phyloP scores from a whole-genome alignment of 495 filamentous ascomycete genomes.

The Lichenothelia convexa region DNA sequence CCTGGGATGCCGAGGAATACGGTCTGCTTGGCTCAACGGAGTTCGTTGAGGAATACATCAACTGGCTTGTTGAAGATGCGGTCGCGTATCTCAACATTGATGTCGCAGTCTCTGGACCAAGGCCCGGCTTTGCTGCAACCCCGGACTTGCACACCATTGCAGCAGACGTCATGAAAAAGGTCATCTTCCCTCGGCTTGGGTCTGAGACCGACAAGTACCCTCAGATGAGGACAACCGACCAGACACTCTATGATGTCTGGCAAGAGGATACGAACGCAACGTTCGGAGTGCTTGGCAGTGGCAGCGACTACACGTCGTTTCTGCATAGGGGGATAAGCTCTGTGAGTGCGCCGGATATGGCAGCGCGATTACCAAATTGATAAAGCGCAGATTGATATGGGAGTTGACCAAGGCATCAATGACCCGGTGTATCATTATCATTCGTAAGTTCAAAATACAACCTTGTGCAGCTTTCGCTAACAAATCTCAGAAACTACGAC shows the following conservation, averaged over 20 bases:
- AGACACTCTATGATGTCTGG: slow-evolving; percentile 22
- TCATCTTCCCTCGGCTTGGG: slow-evolving; percentile 19
- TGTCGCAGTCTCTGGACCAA: slow-evolving; percentile 31
- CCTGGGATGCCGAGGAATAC: slow-evolving; percentile 28
- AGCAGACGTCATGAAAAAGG: slow-evolving; percentile 12
- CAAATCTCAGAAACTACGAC: too few species aligned
- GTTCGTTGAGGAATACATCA: slow-evolving; percentile 20
- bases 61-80: slow-evolving; percentile 14
- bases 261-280: slow-evolving; percentile 8
- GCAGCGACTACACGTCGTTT: slow-evolving; percentile 17
- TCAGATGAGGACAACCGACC: slow-evolving; percentile 43
- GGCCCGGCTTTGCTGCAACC: slow-evolving; percentile 11
- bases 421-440: slow-evolving; percentile 21
- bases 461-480: too few species aligned
- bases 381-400: slow-evolving; percentile 17
- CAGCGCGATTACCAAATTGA: slow-evolving; percentile 1
- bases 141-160: slow-evolving; percentile 14
- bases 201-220: slow-evolving; percentile 39
- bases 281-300: slow-evolving; percentile 15
- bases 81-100: slow-evolving; percentile 53
- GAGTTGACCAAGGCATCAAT: slow-evolving; percentile 6
- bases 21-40: slow-evolving; percentile 29
- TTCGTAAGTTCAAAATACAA: too few species aligned
- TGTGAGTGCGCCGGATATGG: slow-evolving; percentile 4
- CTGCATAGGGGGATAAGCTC: slow-evolving; percentile 14